phyloP scores from a whole-genome alignment of 768 basidiomycete genomes.

The Trichaptum fuscoviolaceum region DNA sequence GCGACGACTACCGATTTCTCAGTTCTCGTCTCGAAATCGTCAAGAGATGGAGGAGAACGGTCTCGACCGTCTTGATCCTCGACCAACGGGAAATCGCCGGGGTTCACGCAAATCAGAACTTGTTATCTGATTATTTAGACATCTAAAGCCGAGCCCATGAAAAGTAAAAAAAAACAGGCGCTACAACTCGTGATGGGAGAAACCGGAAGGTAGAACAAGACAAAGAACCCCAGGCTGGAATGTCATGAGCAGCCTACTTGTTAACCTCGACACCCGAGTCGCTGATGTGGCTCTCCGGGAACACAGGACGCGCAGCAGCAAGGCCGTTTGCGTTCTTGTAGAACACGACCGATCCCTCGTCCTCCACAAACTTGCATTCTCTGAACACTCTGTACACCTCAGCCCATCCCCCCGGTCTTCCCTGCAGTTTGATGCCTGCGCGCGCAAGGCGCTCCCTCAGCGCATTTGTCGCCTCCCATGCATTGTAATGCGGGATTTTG shows the following conservation, averaged over 20 bases:
- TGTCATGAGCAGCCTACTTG: conserved; percentile 21
- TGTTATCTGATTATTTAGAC: not conserved
- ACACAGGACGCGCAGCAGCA: conserved; percentile 62
- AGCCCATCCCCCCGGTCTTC: conserved; percentile 72
- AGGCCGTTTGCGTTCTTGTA: conserved; percentile 85
- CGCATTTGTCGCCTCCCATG: conserved; percentile 89
- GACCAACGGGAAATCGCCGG: too few species aligned
- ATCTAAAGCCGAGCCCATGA: not conserved
- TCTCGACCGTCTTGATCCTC: too few species aligned
- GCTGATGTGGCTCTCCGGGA: conserved; percentile 49
- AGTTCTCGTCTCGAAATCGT: too few species aligned
- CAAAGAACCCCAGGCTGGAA: too few species aligned
- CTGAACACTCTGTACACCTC: conserved; percentile 74
- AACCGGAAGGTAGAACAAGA: not conserved
- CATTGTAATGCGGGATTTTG: conserved; percentile 96
- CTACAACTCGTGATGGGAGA: not conserved
- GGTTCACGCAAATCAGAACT: too few species aligned
- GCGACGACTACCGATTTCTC: too few species aligned
- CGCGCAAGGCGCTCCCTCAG: conserved; percentile 69
- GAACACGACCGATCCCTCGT: conserved; percentile 86
- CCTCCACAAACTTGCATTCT: conserved; percentile 93
- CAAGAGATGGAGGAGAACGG: too few species aligned
- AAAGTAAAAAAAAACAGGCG: not conserved
- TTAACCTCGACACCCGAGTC: conserved; percentile 67
- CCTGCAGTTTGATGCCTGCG: conserved; percentile 57